A percentile compares a stretch with the other conserved stretches of the same genome.
phyloP scores from a whole-genome alignment of 73 alveolate genomes.

The Effrenium voratum region DNA sequence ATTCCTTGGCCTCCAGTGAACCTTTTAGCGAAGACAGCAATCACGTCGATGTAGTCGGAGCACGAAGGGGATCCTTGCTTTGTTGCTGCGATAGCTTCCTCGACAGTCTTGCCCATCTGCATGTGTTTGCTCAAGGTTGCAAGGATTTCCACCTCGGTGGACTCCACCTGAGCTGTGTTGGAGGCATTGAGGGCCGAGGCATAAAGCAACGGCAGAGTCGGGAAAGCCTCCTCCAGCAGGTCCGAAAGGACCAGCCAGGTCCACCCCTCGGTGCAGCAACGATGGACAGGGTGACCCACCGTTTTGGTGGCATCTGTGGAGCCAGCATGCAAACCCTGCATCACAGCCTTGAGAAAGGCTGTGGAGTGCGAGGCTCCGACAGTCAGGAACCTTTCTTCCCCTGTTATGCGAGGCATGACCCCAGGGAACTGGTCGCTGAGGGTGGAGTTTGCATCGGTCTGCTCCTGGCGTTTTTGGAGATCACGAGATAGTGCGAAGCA shows the following conservation, averaged over 20 bases:
- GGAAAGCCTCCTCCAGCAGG: neutral
- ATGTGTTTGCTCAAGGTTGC: slow-evolving; percentile 1
- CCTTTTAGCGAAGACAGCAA: slow-evolving; percentile 1
- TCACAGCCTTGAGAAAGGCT: neutral
- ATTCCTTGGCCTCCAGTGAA: slow-evolving; percentile 14
- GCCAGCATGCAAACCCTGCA: neutral
- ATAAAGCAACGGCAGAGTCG: neutral
- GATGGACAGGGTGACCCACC: neutral
- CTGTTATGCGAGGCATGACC: neutral
- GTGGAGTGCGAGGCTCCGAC: slow-evolving; percentile 32
- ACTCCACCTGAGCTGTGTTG: slow-evolving; percentile 15
- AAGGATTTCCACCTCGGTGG: slow-evolving; percentile 21
- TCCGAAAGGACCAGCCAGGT: neutral
- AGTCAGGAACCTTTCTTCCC: neutral
- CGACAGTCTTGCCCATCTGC: neutral
- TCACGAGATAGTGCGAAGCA: neutral
- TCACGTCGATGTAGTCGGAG: neutral
- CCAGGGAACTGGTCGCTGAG: neutral
- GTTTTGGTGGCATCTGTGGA: neutral
- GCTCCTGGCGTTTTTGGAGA: neutral
- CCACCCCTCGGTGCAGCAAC: neutral
- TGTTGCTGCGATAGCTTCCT: neutral
- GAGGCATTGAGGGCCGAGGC: neutral
- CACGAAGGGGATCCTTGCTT: neutral
- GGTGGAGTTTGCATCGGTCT: neutral